Conservation (phyloP, 805 yeast species). For the Kodamaea kaohsiungensis region DNA sequence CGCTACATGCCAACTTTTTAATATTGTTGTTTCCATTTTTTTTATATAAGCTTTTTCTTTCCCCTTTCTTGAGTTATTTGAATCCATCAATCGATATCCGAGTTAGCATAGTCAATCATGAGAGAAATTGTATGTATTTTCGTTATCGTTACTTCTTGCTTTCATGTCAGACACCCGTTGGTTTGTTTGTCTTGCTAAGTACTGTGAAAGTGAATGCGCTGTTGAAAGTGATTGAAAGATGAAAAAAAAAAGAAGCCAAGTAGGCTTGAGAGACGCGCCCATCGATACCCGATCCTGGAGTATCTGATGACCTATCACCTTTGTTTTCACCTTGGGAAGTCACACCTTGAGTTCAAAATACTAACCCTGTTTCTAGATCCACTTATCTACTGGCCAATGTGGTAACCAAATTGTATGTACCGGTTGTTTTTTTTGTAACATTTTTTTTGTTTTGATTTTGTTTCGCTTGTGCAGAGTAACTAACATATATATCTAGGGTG, state of each 20-base stretch:
- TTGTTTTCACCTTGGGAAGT: not conserved
- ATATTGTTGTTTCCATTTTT: conserved; percentile 9
- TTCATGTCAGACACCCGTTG: not conserved
- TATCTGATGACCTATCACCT: not conserved
- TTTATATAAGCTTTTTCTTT: conserved; percentile 11
- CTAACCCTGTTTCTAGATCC: conserved; percentile 56
- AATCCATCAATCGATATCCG: conserved; percentile 1
- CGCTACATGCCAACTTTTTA: conserved; percentile 10
- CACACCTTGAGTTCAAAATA: not conserved
- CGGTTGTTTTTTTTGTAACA: conserved; percentile 1
- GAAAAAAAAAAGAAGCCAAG: not conserved
- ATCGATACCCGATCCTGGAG: not conserved
- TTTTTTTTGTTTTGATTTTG: not conserved
- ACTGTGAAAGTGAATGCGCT: not conserved
- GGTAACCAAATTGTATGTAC: conserved; percentile 89
- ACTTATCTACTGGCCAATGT: conserved; percentile 97
- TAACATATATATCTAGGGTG: conserved; percentile 54
- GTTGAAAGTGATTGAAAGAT: conserved; percentile 2
- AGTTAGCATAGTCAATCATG: conserved; percentile 16
- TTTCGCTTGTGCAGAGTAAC: conserved; percentile 9
- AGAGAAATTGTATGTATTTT: conserved; percentile 30
- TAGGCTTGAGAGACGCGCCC: not conserved
- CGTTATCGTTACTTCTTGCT: not conserved
- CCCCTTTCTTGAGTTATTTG: conserved; percentile 1
- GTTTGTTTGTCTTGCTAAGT: not conserved